Evolutionary conservation across 1,284 basidiomycete species (phyloP), one percentile per base, ranked within the genome.

Genomic region (Pseudozyma sp.): DNA sequence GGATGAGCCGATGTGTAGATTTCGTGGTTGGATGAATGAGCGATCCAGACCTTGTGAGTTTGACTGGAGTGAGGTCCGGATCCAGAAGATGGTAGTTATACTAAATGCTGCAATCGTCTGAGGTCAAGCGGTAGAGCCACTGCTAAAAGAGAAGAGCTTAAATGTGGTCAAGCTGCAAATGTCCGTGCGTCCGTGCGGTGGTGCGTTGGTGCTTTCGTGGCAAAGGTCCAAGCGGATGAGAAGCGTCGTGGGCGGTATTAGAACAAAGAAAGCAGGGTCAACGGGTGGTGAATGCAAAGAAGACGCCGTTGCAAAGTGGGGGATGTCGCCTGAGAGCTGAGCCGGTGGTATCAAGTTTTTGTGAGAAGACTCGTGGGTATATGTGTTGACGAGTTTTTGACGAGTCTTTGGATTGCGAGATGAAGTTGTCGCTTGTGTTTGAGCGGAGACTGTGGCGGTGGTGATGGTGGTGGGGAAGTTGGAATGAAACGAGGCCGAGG

Each of bases 31-130:
- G 47, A 21, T 36, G 38, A 45, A 12, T 10, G 19, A 31, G 35
- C 39, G 43, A 54, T 54, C 43, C 52, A 45, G 52, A 54, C 52
- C 19, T 47, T 8, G 25, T 11, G 18, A 25, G 18, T 47, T 18
- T 25, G 25, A 6, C 11, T 13, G 45, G 14, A 39, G 11, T 48
- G 36, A 42, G 55, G 55, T 49, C 36, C 40, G 55, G 55, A 57
- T 48, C 19, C 40, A 9, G 9, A 31, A 36, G 34, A 8, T 48
- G 19, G 14, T 10, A 31, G 39, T 40, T 40, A 13, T 40, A n/a
- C 11, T 40, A 8, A n/a, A 40, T 31, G 25, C 25, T 31, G 6
- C 25, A 31, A 31, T 31, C 25, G 25, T 3, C 25, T 6, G 6
- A 31, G 25, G 25, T 3, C 25, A 31, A 3, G 6, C 25, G 25